Base-by-base conservation (phyloP, 2,329 filamentous ascomycete genomes). In the Knufia petricola region DNA sequence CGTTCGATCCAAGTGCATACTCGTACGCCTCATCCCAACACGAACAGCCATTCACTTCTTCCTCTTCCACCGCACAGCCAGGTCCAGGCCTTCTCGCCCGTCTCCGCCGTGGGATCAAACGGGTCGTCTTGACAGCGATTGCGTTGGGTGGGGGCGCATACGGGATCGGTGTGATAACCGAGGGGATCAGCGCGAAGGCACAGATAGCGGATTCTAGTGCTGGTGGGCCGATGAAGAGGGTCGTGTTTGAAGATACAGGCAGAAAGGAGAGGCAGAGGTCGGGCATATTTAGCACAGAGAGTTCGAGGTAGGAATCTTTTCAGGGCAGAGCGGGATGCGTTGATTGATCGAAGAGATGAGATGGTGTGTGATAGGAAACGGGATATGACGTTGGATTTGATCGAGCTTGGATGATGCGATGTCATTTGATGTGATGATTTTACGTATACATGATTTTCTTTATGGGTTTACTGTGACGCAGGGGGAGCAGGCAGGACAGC, bases 201-300 rank as follows among this genome's bases (percentile, higher is more conserved):
- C 57, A 59, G 39, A 49, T 49, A 13, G 50, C 54, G 37, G 52
- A 51, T 20, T 52, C 50, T 4, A 43, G 49, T 15, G 49, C 49
- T 10, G 44, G 50, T 9, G 55, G 56, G 8, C 55, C 56, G 10
- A 54, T 55, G 37, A 58, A 57, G 51, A 51, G 51, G 37, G 47
- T 59, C 31, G 57, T 57, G 20, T 36, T 59, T 48, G 53, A 52
- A 9, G 20, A 23, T 32, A 34, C 24, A 10, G 21, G 38, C 20
- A 4, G 13, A 20, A 24, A 20, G 6, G 36, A 39, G 34, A 50
- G 50, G 24, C 52, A 54, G 34, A 30, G 55, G 48, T 48, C 54
- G 12, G 57, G 57, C 8, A 56, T 59, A 26, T 58, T 50, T 38
- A 59, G 57, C 31, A 59, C 55, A 3, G 57, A 59, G 44, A 58